A percentile compares a stretch with the other conserved stretches of the same genome.
Evolutionary conservation across 257 asterid genomes (phyloP).

Genomic region (Ligustrum vulgare): DNA sequence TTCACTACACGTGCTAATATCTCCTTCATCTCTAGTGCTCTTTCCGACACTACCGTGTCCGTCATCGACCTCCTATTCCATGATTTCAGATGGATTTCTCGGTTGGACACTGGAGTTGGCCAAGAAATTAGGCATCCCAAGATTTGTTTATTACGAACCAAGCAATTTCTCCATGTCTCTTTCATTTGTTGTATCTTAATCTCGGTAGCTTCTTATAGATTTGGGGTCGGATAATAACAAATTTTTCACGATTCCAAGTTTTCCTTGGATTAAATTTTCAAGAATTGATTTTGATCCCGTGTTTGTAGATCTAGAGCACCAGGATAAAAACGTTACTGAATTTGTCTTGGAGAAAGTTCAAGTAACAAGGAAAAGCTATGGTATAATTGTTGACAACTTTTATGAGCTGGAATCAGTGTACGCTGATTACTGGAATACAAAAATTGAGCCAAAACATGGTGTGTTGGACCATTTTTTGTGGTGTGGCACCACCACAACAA

Average conservation of each 20-base stretch:
- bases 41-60: conserved; percentile 18
- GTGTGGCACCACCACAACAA: neutral
- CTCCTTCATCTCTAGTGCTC: conserved; percentile 36
- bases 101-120: no score
- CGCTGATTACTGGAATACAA: conserved; percentile 12
- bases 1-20: conserved; percentile 47
- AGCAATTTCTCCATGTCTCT: neutral
- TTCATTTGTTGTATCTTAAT: no score
- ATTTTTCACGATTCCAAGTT: conserved; percentile 22
- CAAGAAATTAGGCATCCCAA: no score
- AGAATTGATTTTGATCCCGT: conserved; percentile 24
- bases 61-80: conserved; percentile 40
- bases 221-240: conserved; percentile 19
- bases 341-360: neutral
- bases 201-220: neutral
- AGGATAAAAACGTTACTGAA: neutral
- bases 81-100: conserved; percentile 48
- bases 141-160: conserved; percentile 33
- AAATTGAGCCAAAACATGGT: conserved; percentile 11
- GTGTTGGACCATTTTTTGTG: conserved; percentile 42
- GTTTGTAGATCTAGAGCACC: conserved; percentile 17
- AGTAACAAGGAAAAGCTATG: conserved; percentile 32
- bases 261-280: conserved; percentile 36
- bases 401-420: conserved; percentile 37
- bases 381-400: conserved; percentile 35